Conservation (phyloP, 2,329 filamentous ascomycete species). For the Xylariaceae sp. region DNA sequence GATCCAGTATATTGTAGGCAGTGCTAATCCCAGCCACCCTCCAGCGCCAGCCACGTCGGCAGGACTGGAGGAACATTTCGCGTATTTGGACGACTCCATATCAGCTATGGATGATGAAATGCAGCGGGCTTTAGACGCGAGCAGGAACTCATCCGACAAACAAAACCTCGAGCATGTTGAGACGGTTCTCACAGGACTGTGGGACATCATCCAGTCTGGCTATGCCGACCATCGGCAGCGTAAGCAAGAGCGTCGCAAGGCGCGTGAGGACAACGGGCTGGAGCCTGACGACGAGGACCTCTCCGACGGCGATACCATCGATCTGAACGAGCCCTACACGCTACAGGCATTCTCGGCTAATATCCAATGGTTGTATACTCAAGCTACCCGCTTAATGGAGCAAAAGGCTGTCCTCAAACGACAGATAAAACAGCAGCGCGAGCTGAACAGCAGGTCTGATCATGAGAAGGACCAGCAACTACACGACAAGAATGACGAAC, state of each 20-base stretch:
- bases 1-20: conserved; percentile 56
- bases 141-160: conserved; percentile 30
- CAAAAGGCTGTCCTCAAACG: conserved; percentile 87
- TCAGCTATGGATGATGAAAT: conserved; percentile 46
- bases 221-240: conserved; percentile 55
- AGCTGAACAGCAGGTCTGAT: conserved; percentile 86
- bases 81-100: conserved; percentile 64
- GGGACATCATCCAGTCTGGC: conserved; percentile 56
- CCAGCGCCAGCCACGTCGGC: conserved; percentile 57
- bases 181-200: conserved; percentile 50
- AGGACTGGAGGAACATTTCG: conserved; percentile 64
- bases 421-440: conserved; percentile 93
- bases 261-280: conserved; percentile 55
- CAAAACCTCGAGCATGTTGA: conserved; percentile 56
- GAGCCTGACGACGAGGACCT: conserved; percentile 59
- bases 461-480: conserved; percentile 65
- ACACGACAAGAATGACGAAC: conserved; percentile 54
- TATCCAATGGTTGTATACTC: conserved; percentile 74
- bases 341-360: conserved; percentile 73
- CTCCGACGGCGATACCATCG: conserved; percentile 60
- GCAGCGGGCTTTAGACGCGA: conserved; percentile 34
- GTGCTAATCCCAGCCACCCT: conserved; percentile 47
- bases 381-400: conserved; percentile 75
- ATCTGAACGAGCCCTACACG: conserved; percentile 63
- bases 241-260: conserved; percentile 51